These are phyloP conservation scores for Nakataea oryzae DNA, from an alignment of 2,329 filamentous ascomycete genomes.

Conservation along the genomic window DNA sequence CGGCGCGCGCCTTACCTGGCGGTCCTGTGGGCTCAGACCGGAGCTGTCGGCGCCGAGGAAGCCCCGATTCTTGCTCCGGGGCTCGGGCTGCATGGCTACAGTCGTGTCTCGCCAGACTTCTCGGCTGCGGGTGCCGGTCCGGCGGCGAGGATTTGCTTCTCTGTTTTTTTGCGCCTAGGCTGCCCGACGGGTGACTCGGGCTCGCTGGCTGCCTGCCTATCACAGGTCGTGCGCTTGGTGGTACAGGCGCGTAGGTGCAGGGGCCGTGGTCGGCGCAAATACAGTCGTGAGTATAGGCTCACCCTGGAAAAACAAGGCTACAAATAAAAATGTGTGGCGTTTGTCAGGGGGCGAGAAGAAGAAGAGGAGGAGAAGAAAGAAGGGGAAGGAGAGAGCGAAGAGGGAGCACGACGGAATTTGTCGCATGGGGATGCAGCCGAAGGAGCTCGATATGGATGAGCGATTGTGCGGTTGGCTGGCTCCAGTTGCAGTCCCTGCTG, in stretches of 20 bases:
- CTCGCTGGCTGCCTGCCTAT: too few relatives aligned
- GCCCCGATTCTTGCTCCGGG: conserved; percentile 32
- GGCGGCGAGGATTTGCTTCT: not conserved
- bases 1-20: conserved; percentile 26
- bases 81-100: conserved; percentile 19
- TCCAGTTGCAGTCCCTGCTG: too few relatives aligned
- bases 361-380: not conserved
- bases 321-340: not conserved
- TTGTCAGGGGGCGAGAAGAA: not conserved
- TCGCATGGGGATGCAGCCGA: not conserved
- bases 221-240: too few relatives aligned
- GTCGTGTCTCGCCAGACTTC: not conserved
- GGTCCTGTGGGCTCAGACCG: conserved; percentile 36
- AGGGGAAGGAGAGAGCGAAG: not conserved
- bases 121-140: not conserved
- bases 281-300: too few relatives aligned
- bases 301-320: not conserved
- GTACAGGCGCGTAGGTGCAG: too few relatives aligned
- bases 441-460: not conserved
- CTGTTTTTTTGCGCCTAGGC: too few relatives aligned
- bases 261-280: too few relatives aligned
- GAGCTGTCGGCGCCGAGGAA: conserved; percentile 40
- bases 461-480: not conserved
- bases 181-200: too few relatives aligned
- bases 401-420: not conserved